Evolutionary conservation across 2,329 filamentous ascomycete genomes (phyloP).

Genomic region (Endocalyx cinctus): DNA sequence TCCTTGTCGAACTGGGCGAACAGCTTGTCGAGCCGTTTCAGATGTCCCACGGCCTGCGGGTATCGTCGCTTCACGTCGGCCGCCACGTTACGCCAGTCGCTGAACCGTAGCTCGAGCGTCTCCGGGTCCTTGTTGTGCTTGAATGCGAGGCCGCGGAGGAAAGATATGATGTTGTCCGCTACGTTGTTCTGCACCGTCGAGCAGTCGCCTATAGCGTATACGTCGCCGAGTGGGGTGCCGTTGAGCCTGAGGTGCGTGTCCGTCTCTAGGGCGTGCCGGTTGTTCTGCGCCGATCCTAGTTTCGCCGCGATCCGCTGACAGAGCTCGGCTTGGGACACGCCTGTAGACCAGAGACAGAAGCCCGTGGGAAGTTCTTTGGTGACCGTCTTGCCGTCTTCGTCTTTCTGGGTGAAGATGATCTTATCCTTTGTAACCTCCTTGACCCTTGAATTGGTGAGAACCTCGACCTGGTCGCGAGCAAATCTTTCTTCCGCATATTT

Average conservation of each 20-base stretch:
- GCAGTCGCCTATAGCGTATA: slow-evolving; percentile 96
- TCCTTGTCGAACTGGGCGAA: slow-evolving; percentile 93
- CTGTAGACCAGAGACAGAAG: slow-evolving; percentile 97
- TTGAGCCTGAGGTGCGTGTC: slow-evolving; percentile 87
- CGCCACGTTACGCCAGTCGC: slow-evolving; percentile 83
- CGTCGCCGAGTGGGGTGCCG: slow-evolving; percentile 84
- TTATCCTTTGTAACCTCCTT: slow-evolving; percentile 80
- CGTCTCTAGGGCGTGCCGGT: slow-evolving; percentile 88
- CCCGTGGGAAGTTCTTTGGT: slow-evolving; percentile 93
- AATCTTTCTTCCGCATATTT: slow-evolving; percentile 90
- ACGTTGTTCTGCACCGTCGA: slow-evolving; percentile 97
- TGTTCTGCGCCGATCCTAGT: slow-evolving; percentile 72
- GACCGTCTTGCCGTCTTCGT: slow-evolving; percentile 66
- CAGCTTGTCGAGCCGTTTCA: slow-evolving; percentile 83
- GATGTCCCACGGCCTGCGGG: slow-evolving; percentile 81
- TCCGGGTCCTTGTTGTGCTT: slow-evolving; percentile 88
- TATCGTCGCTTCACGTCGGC: slow-evolving; percentile 81
- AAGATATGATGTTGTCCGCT: slow-evolving; percentile 83
- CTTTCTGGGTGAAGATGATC: slow-evolving; percentile 84
- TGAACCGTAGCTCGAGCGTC: slow-evolving; percentile 79
- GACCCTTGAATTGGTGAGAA: slow-evolving; percentile 89
- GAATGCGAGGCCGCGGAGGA: slow-evolving; percentile 84
- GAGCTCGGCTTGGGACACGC: slow-evolving; percentile 81
- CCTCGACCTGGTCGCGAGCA: slow-evolving; percentile 82
- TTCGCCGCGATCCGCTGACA: slow-evolving; percentile 72